Base-by-base conservation (phyloP, 139 green algal genomes). In the Chlorella sp. region DNA sequence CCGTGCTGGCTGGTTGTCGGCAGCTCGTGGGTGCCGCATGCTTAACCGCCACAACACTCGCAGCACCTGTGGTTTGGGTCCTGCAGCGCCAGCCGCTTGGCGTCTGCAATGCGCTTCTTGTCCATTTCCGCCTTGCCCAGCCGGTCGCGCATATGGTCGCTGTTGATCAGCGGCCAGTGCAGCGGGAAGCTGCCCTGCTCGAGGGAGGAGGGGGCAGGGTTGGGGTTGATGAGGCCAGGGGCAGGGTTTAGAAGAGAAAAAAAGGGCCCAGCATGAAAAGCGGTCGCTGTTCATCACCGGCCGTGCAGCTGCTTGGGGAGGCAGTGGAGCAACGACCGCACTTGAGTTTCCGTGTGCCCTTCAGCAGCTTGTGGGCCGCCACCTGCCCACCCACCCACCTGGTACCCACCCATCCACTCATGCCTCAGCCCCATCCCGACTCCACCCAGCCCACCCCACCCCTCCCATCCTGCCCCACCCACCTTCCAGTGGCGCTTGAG, bases 91-190 rank as follows among this genome's bases (percentile, higher is more conserved):
- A 88, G 65, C 40, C 80, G 64, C 22, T 86, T 26, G 1, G 80
- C 91, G 85, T 98, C 95, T 58, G 96, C 94, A 3, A 93, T 85
- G 2, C 88, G 58, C 90, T 98, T 97, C 44, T 85, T 73, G 83
- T 98, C 94, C 70, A 97, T 79, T 91, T 98, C 91, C 74, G 87
- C 79, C 76, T 91, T 89, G 2, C 80, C 95, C 72, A 97, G 85
- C 74, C 88, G 84, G 48, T 92, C 89, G 62, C 82, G 68, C 93
- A 97, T 93, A 46, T 92, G 85, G 20, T 90, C 90, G 7, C 82
- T 88, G 82, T 95, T 92, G 40, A 95, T 85, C 46, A 97, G 80
- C 2, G 95, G 95, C 93, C 93, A 98, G 89, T 98, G 95, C 80
- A 96, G 90, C 28, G 89, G 85, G 40, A 94, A 89, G 41, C 68